phyloP scores from a whole-genome alignment of 73 alveolate species.

The Stentor roeselii region DNA sequence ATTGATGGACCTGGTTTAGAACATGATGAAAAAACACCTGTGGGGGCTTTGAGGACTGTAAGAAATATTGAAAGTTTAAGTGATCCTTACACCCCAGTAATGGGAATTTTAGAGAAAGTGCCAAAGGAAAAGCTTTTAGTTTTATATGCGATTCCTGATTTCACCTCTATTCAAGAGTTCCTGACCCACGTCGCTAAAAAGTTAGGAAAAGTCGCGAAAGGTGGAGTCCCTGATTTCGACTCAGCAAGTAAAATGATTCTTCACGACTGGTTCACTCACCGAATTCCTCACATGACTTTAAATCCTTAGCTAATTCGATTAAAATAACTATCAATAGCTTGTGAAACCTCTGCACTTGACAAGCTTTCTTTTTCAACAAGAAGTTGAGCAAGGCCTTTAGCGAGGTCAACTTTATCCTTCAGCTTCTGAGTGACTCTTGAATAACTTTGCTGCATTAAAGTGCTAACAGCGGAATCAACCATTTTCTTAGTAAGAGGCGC shows the following conservation, averaged over 20 bases:
- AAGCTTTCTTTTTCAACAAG: conserved; percentile 53
- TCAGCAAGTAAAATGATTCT: background rate
- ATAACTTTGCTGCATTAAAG: conserved; percentile 57
- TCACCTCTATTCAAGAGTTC: background rate
- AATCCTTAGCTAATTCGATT: too few relatives aligned
- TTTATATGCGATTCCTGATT: background rate
- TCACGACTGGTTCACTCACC: background rate
- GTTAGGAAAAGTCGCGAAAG: background rate
- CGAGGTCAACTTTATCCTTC: conserved; percentile 43
- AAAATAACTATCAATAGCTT: background rate
- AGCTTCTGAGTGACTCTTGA: conserved; percentile 62
- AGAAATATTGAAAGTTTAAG: background rate
- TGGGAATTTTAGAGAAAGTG: background rate
- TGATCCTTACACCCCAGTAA: background rate
- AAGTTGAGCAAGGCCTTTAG: conserved; percentile 53
- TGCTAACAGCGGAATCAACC: conserved; percentile 72
- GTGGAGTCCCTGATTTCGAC: conserved; percentile 1
- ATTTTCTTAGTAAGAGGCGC: conserved; percentile 17
- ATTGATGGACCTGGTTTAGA: background rate
- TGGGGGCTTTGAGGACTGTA: background rate
- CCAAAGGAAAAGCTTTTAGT: background rate
- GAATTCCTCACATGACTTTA: too few relatives aligned
- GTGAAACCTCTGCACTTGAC: conserved; percentile 37
- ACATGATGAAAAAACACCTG: background rate
- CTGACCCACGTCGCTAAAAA: background rate